phyloP scores from a whole-genome alignment of 169 alveolate genomes.

The Eimeria tenella region DNA sequence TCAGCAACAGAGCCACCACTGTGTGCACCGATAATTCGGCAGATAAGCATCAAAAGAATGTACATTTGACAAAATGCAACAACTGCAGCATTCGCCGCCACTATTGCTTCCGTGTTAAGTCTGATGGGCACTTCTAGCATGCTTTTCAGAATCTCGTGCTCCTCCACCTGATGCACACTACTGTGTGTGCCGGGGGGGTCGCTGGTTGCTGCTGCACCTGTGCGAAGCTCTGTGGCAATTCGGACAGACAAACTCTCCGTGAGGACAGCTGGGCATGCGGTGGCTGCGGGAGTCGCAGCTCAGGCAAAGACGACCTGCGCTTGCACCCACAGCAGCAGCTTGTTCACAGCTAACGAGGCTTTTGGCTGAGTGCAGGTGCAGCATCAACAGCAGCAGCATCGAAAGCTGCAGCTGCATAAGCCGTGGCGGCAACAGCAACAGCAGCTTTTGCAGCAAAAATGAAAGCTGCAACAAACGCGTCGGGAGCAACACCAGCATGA shows the following conservation, averaged over 20 bases:
- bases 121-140: too few relatives aligned
- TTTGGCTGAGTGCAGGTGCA: not conserved
- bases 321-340: not conserved
- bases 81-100: not conserved
- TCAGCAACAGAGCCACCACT: not conserved
- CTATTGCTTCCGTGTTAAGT: too few relatives aligned
- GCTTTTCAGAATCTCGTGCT: too few relatives aligned
- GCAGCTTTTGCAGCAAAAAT: too few relatives aligned
- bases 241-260: slow-evolving; percentile 85
- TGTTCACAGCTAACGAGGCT: not conserved
- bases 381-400: too few relatives aligned
- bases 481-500: too few relatives aligned
- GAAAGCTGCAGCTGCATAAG: not conserved
- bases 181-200: not conserved
- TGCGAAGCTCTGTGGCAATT: slow-evolving; percentile 85
- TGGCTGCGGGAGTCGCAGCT: slow-evolving; percentile 85
- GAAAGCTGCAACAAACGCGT: too few relatives aligned
- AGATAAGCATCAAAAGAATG: not conserved
- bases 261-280: slow-evolving; percentile 87
- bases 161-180: not conserved
- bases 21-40: too few relatives aligned
- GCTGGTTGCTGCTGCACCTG: slow-evolving; percentile 69
- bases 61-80: not conserved
- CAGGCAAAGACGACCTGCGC: slow-evolving; percentile 83
- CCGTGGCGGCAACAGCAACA: not conserved